Conservation (phyloP, 176 grass and related monocot genomes). For the Eleusine indica region DNA sequence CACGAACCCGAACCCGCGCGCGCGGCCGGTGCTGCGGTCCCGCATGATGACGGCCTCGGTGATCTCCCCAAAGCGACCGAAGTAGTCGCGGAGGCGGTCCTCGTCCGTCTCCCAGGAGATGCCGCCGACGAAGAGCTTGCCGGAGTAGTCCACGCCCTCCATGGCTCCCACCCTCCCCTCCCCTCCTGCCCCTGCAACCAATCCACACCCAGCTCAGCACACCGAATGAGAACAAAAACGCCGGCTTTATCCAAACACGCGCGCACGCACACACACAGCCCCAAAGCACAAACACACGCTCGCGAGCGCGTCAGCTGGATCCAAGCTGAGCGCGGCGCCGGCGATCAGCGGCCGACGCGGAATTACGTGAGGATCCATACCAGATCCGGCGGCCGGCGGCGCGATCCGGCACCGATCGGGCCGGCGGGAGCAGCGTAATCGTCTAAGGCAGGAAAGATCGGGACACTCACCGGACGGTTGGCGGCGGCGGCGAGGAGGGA, state of each 20-base stretch:
- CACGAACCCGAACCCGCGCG: slow-evolving; percentile 86
- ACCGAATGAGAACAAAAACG: slow-evolving; percentile 43
- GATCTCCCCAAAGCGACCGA: slow-evolving; percentile 76
- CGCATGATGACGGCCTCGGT: slow-evolving; percentile 89
- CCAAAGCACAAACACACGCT: not conserved
- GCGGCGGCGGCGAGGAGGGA: slow-evolving; percentile 31
- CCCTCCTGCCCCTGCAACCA: slow-evolving; percentile 48
- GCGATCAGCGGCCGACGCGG: slow-evolving; percentile 24
- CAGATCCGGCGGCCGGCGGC: slow-evolving; percentile 44
- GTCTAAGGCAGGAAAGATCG: not conserved
- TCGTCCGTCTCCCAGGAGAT: slow-evolving; percentile 98
- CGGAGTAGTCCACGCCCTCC: slow-evolving; percentile 64
- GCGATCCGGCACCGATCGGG: slow-evolving; percentile 31
- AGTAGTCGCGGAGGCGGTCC: slow-evolving; percentile 84
- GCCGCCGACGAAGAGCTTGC: slow-evolving; percentile 91
- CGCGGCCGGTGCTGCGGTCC: slow-evolving; percentile 84
- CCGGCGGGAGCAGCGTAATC: not conserved
- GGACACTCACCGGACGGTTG: slow-evolving; percentile 42
- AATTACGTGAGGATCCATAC: slow-evolving; percentile 51
- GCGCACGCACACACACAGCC: not conserved
- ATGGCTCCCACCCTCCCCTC: slow-evolving; percentile 55
- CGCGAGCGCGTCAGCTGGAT: slow-evolving; percentile 30
- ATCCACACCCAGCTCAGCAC: slow-evolving; percentile 37
- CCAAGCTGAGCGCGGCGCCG: slow-evolving; percentile 35
- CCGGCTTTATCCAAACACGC: slow-evolving; percentile 45